These are phyloP conservation scores for Aegilops tauschii DNA, from an alignment of 176 grass and related monocot species.

Conservation along the genomic window DNA sequence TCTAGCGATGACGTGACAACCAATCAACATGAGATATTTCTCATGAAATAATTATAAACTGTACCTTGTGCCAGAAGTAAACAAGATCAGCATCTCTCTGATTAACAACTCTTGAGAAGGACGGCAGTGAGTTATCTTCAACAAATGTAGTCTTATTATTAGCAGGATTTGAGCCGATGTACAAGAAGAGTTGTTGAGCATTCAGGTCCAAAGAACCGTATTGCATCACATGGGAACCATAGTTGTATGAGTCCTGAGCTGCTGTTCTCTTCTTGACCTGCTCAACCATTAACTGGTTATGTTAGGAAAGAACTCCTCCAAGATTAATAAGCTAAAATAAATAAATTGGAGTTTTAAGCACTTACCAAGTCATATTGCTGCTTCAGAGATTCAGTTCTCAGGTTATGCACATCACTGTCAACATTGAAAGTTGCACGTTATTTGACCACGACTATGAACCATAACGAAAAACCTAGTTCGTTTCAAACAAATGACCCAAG, in stretches of 20 bases:
- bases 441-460: neutral
- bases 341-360: neutral
- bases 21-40: neutral
- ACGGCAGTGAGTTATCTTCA: slow-evolving; percentile 54
- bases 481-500: neutral
- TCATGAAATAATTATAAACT: slow-evolving; percentile 6
- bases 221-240: slow-evolving; percentile 93
- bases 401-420: slow-evolving; percentile 76
- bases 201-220: slow-evolving; percentile 65
- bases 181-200: slow-evolving; percentile 49
- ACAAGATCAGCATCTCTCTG: slow-evolving; percentile 92
- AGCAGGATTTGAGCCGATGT: slow-evolving; percentile 80
- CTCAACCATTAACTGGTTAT: neutral
- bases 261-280: slow-evolving; percentile 78
- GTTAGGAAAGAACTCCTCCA: neutral
- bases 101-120: slow-evolving; percentile 55
- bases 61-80: slow-evolving; percentile 75
- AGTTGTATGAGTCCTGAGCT: slow-evolving; percentile 36
- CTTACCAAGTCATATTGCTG: slow-evolving; percentile 77
- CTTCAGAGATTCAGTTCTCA: slow-evolving; percentile 70
- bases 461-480: neutral
- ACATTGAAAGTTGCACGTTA: neutral
- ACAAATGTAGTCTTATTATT: slow-evolving; percentile 59
- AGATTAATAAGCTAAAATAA: neutral
- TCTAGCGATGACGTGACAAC: neutral